A percentile compares a stretch with the other conserved stretches of the same genome.
Evolutionary conservation across 1,284 basidiomycete species (phyloP).

Genomic region (Austropuccinia psidii): DNA sequence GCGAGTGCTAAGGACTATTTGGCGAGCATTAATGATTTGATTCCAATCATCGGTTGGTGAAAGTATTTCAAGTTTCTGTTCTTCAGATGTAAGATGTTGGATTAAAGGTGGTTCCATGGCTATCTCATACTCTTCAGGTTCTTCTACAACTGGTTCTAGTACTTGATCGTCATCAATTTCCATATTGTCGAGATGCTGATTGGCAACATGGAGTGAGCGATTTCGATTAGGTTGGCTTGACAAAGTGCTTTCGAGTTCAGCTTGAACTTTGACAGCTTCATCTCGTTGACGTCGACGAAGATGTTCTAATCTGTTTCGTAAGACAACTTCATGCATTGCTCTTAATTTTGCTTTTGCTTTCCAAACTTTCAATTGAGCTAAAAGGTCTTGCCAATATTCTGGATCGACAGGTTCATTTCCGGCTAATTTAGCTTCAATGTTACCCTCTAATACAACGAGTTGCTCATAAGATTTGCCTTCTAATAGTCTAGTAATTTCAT

Average conservation of each 20-base stretch:
- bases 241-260: slow-evolving; percentile 76
- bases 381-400: slow-evolving; percentile 92
- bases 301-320: slow-evolving; percentile 89
- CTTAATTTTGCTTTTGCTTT: slow-evolving; percentile 95
- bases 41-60: slow-evolving; percentile 28
- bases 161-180: slow-evolving; percentile 38
- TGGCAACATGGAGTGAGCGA: slow-evolving; percentile 49
- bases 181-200: slow-evolving; percentile 50
- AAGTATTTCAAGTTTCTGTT: slow-evolving; percentile 34
- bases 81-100: slow-evolving; percentile 21
- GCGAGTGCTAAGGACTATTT: slow-evolving; percentile 62
- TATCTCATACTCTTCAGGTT: slow-evolving; percentile 34
- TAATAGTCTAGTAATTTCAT: slow-evolving; percentile 65
- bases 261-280: slow-evolving; percentile 82
- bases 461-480: slow-evolving; percentile 75
- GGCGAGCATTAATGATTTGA: slow-evolving; percentile 34
- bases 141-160: slow-evolving; percentile 4
- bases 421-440: slow-evolving; percentile 75
- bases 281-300: slow-evolving; percentile 89
- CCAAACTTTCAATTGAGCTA: slow-evolving; percentile 91
- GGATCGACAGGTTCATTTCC: slow-evolving; percentile 91
- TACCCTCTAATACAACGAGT: slow-evolving; percentile 69
- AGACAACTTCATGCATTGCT: slow-evolving; percentile 85
- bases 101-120: slow-evolving; percentile 28
- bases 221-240: slow-evolving; percentile 49